Evolutionary conservation across 192 early-diverging fungal species (phyloP), one percentile per base, ranked within the genome.

Genomic region (Coemansia sp.): DNA sequence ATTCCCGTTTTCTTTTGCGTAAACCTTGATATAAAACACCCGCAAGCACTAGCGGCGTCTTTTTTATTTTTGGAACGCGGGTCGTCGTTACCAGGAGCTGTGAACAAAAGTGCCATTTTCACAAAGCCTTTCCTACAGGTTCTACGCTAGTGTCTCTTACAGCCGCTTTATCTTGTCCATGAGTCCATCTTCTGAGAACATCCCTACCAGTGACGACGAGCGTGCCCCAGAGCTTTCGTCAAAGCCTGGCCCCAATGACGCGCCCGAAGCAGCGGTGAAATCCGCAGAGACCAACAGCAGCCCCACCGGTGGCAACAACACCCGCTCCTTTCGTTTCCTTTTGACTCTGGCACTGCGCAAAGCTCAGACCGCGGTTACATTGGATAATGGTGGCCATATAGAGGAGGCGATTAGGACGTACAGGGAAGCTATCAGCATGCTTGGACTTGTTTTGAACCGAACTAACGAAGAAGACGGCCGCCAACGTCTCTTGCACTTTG

Each of bases 401-500:
- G 76, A 77, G 21, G 80, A 82, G 48, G 80, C 84, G 39, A 78
- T 79, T 38, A 70, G 73, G 39, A 78, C 80, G 14, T 85, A 85
- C 67, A 66, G 76, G 48, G 84, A 85, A 66, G 79, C 84, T n/a
- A 83, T 85, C 58, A 82, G 79, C 72, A 81, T 85, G 79, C 76
- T 85, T 36, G 80, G 76, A 5, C 68, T 85, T 18, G 81, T 85
- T 56, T 65, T 82, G 36, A 72, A 77, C 69, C 76, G 80, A 49
- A 78, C 80, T 11, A 77, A 69, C 62, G 84, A 83, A 43, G 77
- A 82, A 48, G 81, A 78, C 36, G 75, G 77, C 26, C 73, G 77
- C n/a, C 73, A 82, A 56, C 76, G 84, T 14, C 71, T 85, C 21
- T 59, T 78, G 66, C 84, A 85, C 60, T 82, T 85, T 68, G 76